Conservation (phyloP, 2,329 filamentous ascomycete species). For the Alternaria rosae region DNA sequence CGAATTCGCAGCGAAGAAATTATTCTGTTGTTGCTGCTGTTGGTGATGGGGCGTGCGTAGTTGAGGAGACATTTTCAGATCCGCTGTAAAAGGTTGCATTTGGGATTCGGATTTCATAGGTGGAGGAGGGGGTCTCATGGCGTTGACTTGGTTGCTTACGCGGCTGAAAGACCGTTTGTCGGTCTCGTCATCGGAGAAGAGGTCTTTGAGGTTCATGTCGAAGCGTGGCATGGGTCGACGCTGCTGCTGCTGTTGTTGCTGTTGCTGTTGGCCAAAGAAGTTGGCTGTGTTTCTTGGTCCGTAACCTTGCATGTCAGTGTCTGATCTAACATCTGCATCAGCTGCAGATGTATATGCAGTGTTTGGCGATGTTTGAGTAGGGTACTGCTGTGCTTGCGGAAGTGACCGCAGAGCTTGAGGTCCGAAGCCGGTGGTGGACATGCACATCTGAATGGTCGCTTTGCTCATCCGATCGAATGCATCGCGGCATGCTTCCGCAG, state of each 20-base stretch:
- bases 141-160: constrained; percentile 46
- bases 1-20: constrained; percentile 15
- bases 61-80: constrained; percentile 47
- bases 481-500: constrained; percentile 91
- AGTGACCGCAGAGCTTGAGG: constrained; percentile 43
- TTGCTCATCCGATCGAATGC: constrained; percentile 95
- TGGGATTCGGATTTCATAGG: constrained; percentile 36
- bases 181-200: constrained; percentile 51
- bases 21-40: constrained; percentile 13
- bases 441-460: constrained; percentile 93
- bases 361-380: constrained; percentile 30
- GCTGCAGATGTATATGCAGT: constrained; percentile 38
- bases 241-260: constrained; percentile 19
- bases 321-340: constrained; percentile 43
- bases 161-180: constrained; percentile 49
- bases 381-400: constrained; percentile 26
- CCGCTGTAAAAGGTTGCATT: constrained; percentile 32
- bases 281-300: constrained; percentile 18
- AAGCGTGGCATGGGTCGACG: constrained; percentile 62
- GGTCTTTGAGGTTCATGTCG: constrained; percentile 56
- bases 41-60: constrained; percentile 33
- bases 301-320: constrained; percentile 44
- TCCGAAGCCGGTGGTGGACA: constrained; percentile 84
- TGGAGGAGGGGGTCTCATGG: constrained; percentile 42
- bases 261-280: constrained; percentile 26